These are phyloP conservation scores for Picea abies DNA, from an alignment of 83 land plant genomes.

Conservation along the genomic window DNA sequence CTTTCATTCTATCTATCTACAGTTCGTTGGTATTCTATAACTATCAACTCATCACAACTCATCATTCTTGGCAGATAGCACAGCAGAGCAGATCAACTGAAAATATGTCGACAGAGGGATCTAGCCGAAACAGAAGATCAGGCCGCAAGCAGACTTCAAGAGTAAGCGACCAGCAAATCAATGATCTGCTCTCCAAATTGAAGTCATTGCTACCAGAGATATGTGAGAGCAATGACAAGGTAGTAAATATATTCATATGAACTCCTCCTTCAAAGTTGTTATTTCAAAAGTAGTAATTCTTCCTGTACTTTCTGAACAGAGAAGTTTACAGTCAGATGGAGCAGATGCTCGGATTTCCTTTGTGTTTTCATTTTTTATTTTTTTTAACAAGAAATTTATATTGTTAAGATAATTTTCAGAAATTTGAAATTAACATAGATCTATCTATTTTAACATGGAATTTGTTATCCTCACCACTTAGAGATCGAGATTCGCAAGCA, in stretches of 20 bases:
- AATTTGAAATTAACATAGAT: no score
- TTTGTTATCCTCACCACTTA: no score
- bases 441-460: no score
- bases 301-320: background rate
- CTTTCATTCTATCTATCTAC: background rate
- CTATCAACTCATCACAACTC: background rate
- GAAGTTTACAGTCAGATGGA: background rate
- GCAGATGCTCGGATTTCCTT: background rate
- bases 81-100: background rate
- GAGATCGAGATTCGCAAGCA: no score
- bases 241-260: background rate
- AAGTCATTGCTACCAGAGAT: conserved; percentile 42
- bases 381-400: background rate
- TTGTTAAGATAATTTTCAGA: background rate
- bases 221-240: conserved; percentile 32
- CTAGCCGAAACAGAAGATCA: conserved; percentile 32
- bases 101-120: conserved; percentile 32
- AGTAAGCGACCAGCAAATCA: conserved; percentile 46
- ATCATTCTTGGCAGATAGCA: background rate
- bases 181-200: conserved; percentile 45
- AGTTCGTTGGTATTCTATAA: background rate
- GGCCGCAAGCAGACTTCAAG: conserved; percentile 31
- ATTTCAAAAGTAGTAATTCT: background rate
- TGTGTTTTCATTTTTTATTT: background rate
- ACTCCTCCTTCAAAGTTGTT: no score